Base-by-base conservation (phyloP, 345 rosid genomes). In the Camelina laxa region DNA sequence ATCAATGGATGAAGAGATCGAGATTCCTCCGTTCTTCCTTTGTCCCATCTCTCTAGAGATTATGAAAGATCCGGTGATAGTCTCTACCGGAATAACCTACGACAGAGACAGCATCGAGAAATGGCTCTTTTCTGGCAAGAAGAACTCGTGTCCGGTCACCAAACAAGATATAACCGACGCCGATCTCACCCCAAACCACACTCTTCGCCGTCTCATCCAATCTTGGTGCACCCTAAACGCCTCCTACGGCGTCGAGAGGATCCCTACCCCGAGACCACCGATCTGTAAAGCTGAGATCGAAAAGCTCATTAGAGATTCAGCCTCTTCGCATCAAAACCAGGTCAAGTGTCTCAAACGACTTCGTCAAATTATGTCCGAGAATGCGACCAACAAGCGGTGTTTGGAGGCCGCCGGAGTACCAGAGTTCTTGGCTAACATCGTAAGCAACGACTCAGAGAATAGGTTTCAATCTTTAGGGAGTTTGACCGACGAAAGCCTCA, bases 221-320 rank as follows among this genome's bases (percentile, higher is more conserved):
- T 86, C 97, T 13, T 94, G 98, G 98, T 94, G 98, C 73, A 88
- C 86, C 8, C 70, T 94, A 53, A 90, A 94, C 41, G 96, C 96
- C 27, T 87, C 93, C 0, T 58, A 83, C 31, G 98, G 98, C 13
- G 60, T 94, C 10, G 91, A 94, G 76, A 84, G 95, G 62, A 87
- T 94, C 65, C 97, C 98, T 0, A 94, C 98, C 8, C 98, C 98
- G 2, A 94, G 87, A 75, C 90, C 87, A 9, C 88, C 90, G 1
- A 69, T 87, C 66, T 82, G 60, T 80, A 86, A 74, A 80, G 55
- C 85, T 1, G 90, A 89, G 69, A 82, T 91, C 6, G 62, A 78
- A 21, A 90, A 87, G 80, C 87, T 94, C 76, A 66, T 91, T 41
- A 61, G 22, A 7, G 85, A 79, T 20, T 88, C 84, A 33, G 73